phyloP scores from a whole-genome alignment of 345 rosid species.

The Kandelia obovata region DNA sequence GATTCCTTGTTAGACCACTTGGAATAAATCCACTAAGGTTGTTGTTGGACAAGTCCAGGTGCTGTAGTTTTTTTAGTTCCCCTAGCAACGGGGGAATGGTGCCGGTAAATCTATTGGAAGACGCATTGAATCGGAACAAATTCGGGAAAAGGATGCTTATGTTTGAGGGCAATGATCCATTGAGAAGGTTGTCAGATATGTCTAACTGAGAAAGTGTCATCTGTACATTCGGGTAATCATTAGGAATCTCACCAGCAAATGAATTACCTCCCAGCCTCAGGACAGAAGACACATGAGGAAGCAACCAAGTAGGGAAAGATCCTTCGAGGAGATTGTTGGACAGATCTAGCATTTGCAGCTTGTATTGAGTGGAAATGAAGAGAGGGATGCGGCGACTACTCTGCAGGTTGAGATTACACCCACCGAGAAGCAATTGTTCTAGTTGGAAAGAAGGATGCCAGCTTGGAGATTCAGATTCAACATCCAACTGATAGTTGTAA shows the following conservation, averaged over 20 bases:
- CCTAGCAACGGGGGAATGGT: slow-evolving; percentile 14
- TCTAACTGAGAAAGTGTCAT: slow-evolving; percentile 6
- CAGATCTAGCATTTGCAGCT: slow-evolving; percentile 8
- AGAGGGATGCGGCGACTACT: slow-evolving; percentile 4
- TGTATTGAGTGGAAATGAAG: slow-evolving; percentile 10
- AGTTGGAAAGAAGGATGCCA: slow-evolving; percentile 25
- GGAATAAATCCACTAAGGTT: slow-evolving; percentile 15
- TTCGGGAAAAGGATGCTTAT: slow-evolving; percentile 4
- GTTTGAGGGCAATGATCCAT: slow-evolving; percentile 8
- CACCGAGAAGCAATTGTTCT: slow-evolving; percentile 15
- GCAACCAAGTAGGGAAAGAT: slow-evolving; percentile 18
- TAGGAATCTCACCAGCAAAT: slow-evolving; percentile 16
- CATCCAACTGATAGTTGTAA: slow-evolving; percentile 14
- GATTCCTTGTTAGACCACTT: slow-evolving; percentile 6
- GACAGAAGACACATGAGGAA: slow-evolving; percentile 20
- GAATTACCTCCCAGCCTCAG: slow-evolving; percentile 12
- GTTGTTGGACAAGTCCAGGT: slow-evolving; percentile 18
- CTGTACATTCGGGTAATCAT: neutral
- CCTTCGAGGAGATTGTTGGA: slow-evolving; percentile 14
- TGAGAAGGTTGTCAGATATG: slow-evolving; percentile 13
- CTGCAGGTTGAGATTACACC: slow-evolving; percentile 12
- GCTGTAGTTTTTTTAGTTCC: neutral
- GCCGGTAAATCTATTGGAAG: slow-evolving; percentile 10
- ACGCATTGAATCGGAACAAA: slow-evolving; percentile 16
- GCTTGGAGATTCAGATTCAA: slow-evolving; percentile 18